phyloP scores from a whole-genome alignment of 2,329 filamentous ascomycete species.

The Chaetomiaceae sp. region DNA sequence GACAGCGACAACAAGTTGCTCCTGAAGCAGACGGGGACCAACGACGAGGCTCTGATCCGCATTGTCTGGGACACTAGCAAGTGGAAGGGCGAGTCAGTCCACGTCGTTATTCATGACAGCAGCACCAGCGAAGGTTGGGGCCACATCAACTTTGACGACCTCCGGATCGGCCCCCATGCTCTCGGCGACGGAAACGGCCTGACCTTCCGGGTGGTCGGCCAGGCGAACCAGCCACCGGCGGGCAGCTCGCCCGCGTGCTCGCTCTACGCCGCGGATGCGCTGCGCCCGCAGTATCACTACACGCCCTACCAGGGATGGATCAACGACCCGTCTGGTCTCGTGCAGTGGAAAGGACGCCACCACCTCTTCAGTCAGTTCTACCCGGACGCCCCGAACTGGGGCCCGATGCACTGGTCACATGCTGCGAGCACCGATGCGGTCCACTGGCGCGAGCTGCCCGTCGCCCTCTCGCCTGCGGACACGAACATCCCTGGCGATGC shows the following conservation, averaged over 20 bases:
- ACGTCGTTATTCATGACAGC: constrained; percentile 24
- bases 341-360: constrained; percentile 25
- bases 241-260: constrained; percentile 16
- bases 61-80: constrained; percentile 31
- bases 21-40: constrained; percentile 29
- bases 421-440: constrained; percentile 25
- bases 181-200: constrained; percentile 24
- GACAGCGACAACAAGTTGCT: constrained; percentile 26
- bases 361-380: constrained; percentile 29
- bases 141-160: constrained; percentile 32
- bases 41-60: constrained; percentile 30
- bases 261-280: constrained; percentile 26
- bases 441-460: constrained; percentile 25
- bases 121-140: constrained; percentile 18
- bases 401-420: constrained; percentile 28
- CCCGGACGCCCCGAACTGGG: constrained; percentile 25
- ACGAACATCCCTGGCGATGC: constrained; percentile 14
- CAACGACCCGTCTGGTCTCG: constrained; percentile 27
- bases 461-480: constrained; percentile 22
- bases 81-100: constrained; percentile 25
- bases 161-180: constrained; percentile 28
- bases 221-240: constrained; percentile 27
- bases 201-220: constrained; percentile 29
- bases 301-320: constrained; percentile 29
- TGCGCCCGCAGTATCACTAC: constrained; percentile 28